Conservation (phyloP, 23 red algal genomes). For the Gracilaria gracilis region DNA sequence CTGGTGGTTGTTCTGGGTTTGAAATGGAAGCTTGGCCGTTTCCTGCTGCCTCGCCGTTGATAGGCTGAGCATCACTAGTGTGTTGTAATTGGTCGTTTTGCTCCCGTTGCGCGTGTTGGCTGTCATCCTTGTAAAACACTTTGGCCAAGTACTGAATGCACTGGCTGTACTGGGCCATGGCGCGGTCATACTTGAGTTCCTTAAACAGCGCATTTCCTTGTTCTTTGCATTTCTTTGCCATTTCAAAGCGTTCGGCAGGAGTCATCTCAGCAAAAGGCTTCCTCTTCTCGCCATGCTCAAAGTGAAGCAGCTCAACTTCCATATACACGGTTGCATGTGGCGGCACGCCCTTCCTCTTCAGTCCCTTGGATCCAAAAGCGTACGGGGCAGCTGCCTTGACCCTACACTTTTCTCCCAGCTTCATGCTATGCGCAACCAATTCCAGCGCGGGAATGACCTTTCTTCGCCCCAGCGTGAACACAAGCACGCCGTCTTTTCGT, state of each 20-base stretch:
- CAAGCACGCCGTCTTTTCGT: conserved; percentile 41
- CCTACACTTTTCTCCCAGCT: conserved; percentile 57
- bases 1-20: not conserved
- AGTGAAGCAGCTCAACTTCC: conserved; percentile 54
- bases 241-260: conserved; percentile 53
- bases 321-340: conserved; percentile 41
- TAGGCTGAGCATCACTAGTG: not conserved
- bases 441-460: conserved; percentile 68
- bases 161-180: conserved; percentile 47
- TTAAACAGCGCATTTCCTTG: conserved; percentile 66
- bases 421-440: conserved; percentile 50
- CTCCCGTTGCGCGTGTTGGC: not conserved
- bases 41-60: not conserved
- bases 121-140: conserved; percentile 57
- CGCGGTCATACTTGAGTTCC: conserved; percentile 66
- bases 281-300: conserved; percentile 49
- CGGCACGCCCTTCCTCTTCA: conserved; percentile 65
- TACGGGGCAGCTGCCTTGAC: conserved; percentile 18
- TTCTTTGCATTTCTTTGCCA: conserved; percentile 69
- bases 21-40: not conserved
- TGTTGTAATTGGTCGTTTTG: not conserved
- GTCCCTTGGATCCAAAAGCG: conserved; percentile 52
- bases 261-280: conserved; percentile 59
- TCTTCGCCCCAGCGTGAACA: conserved; percentile 42
- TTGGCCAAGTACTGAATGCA: conserved; percentile 61